Conservation (phyloP, 441 rosid genomes). For the Jatropha podagrica region DNA sequence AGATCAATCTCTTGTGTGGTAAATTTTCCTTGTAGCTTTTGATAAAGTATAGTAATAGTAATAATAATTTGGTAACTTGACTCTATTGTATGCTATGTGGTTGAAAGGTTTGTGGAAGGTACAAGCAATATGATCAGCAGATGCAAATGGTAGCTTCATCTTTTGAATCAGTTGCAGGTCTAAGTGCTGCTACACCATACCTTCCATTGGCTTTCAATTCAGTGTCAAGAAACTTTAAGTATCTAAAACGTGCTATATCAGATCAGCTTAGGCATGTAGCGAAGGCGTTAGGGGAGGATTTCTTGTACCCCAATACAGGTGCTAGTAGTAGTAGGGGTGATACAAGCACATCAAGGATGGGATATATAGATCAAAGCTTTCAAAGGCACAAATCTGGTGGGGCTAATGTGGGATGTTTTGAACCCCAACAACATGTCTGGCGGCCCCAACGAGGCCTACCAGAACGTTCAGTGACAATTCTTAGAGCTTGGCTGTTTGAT, state of each 20-base stretch:
- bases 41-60: no score
- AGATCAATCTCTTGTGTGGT: background rate
- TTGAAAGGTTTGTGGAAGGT: constrained; percentile 49
- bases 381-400: constrained; percentile 37
- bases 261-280: constrained; percentile 40
- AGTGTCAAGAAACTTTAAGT: constrained; percentile 45
- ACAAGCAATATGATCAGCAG: constrained; percentile 58
- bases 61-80: constrained; percentile 10
- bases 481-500: constrained; percentile 63
- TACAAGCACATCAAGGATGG: constrained; percentile 27
- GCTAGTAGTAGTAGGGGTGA: constrained; percentile 32
- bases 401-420: constrained; percentile 36
- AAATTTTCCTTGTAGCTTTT: background rate
- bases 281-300: constrained; percentile 45
- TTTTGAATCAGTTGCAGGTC: constrained; percentile 59
- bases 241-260: constrained; percentile 43
- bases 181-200: constrained; percentile 54
- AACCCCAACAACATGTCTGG: constrained; percentile 54
- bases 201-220: constrained; percentile 47
- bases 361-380: constrained; percentile 31
- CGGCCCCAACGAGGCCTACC: constrained; percentile 73
- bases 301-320: constrained; percentile 25
- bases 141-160: constrained; percentile 67
- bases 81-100: constrained; percentile 4
- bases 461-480: constrained; percentile 58